These are phyloP conservation scores for Russula earlei DNA, from an alignment of 768 basidiomycete species.

Conservation along the genomic window DNA sequence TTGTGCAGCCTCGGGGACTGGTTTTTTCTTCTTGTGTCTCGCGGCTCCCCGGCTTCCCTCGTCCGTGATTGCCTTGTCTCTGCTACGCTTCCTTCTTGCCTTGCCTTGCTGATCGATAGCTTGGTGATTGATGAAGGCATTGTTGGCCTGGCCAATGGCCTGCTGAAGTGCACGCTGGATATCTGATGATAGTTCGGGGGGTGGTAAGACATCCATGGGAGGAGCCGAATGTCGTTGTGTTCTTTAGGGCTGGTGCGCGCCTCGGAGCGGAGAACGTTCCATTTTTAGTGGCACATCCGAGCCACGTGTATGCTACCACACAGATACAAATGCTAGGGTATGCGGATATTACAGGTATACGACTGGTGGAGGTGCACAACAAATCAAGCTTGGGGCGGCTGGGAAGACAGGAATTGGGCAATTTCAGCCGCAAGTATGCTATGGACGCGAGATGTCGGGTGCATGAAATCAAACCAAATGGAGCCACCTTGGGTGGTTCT, in stretches of 20 bases:
- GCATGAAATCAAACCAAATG: slow-evolving; percentile 18
- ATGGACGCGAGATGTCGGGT: slow-evolving; percentile 15
- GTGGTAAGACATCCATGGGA: slow-evolving; percentile 7
- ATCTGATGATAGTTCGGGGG: slow-evolving; percentile 31
- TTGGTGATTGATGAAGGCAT: slow-evolving; percentile 28
- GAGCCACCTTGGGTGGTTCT: slow-evolving; percentile 4
- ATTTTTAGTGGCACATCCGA: not conserved
- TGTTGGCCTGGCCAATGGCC: slow-evolving; percentile 38
- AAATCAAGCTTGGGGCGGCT: slow-evolving; percentile 6
- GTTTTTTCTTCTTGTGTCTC: slow-evolving; percentile 30
- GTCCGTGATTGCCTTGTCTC: slow-evolving; percentile 15
- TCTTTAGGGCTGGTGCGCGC: slow-evolving; percentile 7
- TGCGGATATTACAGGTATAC: too few species aligned
- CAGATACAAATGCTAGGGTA: too few species aligned
- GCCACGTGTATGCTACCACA: slow-evolving; percentile 2
- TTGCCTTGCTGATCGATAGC: slow-evolving; percentile 9
- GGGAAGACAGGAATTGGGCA: slow-evolving; percentile 7
- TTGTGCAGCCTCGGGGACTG: slow-evolving; percentile 4
- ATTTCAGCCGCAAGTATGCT: slow-evolving; percentile 12
- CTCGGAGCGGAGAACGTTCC: not conserved
- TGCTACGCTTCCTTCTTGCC: slow-evolving; percentile 31
- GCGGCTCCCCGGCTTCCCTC: not conserved
- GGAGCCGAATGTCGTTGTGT: not conserved
- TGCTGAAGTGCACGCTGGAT: slow-evolving; percentile 43
- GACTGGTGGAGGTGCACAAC: not conserved